These are phyloP conservation scores for Colletotrichum sp. DNA, from an alignment of 2,329 filamentous ascomycete genomes.

Conservation along the genomic window DNA sequence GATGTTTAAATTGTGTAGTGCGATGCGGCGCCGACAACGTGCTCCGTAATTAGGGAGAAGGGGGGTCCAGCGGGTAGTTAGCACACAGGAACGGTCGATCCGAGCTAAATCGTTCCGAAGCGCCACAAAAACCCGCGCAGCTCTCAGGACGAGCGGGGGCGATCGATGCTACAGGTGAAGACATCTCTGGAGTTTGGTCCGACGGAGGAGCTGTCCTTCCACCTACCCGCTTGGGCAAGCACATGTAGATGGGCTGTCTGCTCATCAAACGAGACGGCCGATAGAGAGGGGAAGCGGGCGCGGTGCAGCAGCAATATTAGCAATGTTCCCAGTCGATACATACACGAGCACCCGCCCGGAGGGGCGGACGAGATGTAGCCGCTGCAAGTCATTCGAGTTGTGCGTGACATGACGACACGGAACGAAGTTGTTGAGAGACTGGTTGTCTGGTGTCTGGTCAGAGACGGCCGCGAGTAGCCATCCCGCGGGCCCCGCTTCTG, in stretches of 20 bases:
- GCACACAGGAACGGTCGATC: conserved; percentile 15
- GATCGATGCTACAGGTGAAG: neutral
- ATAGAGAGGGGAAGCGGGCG: conserved; percentile 5
- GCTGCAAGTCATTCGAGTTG: conserved; percentile 21
- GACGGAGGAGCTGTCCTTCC: neutral
- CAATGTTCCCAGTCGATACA: conserved; percentile 1
- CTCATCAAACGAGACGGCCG: neutral
- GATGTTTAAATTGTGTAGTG: neutral
- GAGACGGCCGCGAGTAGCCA: neutral
- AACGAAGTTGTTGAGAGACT: neutral
- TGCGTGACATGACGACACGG: conserved; percentile 14
- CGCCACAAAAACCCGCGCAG: conserved; percentile 11
- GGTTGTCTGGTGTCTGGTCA: neutral
- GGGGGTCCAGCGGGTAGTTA: conserved; percentile 10
- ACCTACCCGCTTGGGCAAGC: neutral
- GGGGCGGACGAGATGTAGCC: conserved; percentile 6
- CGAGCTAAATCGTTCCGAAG: conserved; percentile 7
- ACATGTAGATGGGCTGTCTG: neutral
- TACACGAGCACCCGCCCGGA: neutral
- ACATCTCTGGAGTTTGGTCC: neutral
- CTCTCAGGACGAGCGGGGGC: neutral
- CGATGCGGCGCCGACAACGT: conserved; percentile 5
- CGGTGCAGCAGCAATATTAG: neutral
- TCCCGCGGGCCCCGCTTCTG: conserved; percentile 9
- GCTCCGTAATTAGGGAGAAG: conserved; percentile 8